These are phyloP conservation scores for Ogataea minuta DNA, from an alignment of 805 yeast genomes.

Conservation along the genomic window DNA sequence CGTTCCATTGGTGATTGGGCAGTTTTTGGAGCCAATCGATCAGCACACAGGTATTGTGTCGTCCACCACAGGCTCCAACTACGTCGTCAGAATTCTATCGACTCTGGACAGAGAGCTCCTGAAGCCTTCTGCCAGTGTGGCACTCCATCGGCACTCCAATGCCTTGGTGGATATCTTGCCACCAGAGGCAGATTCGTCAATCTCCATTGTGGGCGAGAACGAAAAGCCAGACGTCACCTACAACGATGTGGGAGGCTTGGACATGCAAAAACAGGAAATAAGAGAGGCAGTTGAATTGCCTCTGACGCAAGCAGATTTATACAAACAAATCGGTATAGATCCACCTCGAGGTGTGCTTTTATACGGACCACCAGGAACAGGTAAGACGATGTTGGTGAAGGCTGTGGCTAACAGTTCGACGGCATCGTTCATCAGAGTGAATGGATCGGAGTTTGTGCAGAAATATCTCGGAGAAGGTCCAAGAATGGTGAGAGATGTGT, in stretches of 20 bases:
- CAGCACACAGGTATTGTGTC: slow-evolving; percentile 95
- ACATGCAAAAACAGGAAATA: slow-evolving; percentile 98
- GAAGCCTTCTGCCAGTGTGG: slow-evolving; percentile 94
- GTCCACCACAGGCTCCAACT: slow-evolving; percentile 95
- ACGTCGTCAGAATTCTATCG: slow-evolving; percentile 91
- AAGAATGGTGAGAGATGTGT: slow-evolving; percentile 98
- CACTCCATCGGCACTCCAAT: slow-evolving; percentile 96
- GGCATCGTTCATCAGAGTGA: slow-evolving; percentile 93
- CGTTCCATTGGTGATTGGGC: slow-evolving; percentile 97
- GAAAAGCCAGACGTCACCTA: slow-evolving; percentile 92
- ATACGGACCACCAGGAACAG: slow-evolving; percentile 99
- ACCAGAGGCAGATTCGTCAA: slow-evolving; percentile 97
- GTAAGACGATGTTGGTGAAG: slow-evolving; percentile 97
- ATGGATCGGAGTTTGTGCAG: slow-evolving; percentile 97
- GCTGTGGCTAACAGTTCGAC: slow-evolving; percentile 97
- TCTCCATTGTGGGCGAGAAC: slow-evolving; percentile 90
- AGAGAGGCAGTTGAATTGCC: slow-evolving; percentile 98
- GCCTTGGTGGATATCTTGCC: slow-evolving; percentile 96
- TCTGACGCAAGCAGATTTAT: slow-evolving; percentile 90
- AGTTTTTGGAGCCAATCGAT: slow-evolving; percentile 95
- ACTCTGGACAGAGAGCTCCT: slow-evolving; percentile 92
- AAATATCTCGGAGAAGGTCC: slow-evolving; percentile 99
- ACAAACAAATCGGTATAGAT: slow-evolving; percentile 96
- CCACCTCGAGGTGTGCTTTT: slow-evolving; percentile 97
- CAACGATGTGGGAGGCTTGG: slow-evolving; percentile 98